Evolutionary conservation across 2,329 filamentous ascomycete species (phyloP), one percentile per base, ranked within the genome.

Genomic region (Lachnellula cervina): DNA sequence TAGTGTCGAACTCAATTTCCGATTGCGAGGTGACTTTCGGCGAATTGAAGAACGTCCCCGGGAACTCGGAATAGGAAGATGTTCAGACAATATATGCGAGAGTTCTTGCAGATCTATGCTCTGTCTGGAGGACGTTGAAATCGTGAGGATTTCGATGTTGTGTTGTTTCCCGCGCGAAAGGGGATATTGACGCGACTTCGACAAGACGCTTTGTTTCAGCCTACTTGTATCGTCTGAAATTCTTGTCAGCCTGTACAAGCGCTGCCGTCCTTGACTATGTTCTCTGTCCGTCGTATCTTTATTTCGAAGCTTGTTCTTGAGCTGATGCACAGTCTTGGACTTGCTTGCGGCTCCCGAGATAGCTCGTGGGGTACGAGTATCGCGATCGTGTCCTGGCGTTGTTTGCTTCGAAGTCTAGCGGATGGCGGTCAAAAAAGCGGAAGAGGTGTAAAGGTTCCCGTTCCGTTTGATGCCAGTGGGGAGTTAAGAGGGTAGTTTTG

Each of bases 281-380:
- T 40, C 28, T 43, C 32, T 61, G 57, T 61, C 59, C 59, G 63
- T 61, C 59, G 43, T 59, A 64, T 63, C 56, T 61, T 62, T 62
- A 59, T 58, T 57, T 56, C 49, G 25, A 59, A 52, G 47, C 40
- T 51, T 61, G 43, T 43, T 42, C 35, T 54, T 19, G 38, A 44
- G 21, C 19, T 38, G 46, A 21, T 40, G 54, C 51, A 59, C 55
- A 49, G 54, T 59, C 50, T 48, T 34, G 40, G 19, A 56, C 56
- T 52, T 56, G 53, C 46, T 54, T 43, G 57, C 56, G 37, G 55
- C 53, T 59, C 25, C 58, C 52, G 46, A 38, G 51, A 51, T 58
- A 40, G 55, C 44, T 57, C 47, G 58, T 47, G 55, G 53, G 51
- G 43, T 43, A n/a, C 54, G 44, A 46, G 37, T 17, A 16, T 53